Percentiles rank a stretch among this genome's conserved stretches.
Conservation (phyloP, 2,329 filamentous ascomycete species). For the Fusarium redolens region DNA sequence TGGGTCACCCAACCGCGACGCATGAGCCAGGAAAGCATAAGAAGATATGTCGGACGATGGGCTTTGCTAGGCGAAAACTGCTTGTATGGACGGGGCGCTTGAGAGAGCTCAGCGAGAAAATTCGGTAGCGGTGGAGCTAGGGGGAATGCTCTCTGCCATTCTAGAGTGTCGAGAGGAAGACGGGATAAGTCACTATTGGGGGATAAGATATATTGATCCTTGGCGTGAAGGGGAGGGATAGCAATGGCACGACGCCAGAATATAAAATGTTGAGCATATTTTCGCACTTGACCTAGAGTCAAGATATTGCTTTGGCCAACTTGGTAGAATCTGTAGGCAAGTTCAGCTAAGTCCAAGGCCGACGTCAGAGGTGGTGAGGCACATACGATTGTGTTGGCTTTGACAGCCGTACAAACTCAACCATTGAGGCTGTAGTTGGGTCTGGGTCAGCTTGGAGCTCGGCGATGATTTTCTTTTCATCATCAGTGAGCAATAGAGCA, state of each 20-base stretch:
- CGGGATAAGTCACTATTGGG: conserved; percentile 85
- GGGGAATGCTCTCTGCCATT: conserved; percentile 84
- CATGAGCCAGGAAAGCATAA: conserved; percentile 93
- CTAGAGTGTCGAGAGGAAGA: conserved; percentile 74
- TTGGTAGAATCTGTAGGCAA: conserved; percentile 67
- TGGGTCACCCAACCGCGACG: conserved; percentile 94
- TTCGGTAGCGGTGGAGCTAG: conserved; percentile 85
- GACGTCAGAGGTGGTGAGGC: neutral
- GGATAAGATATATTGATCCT: conserved; percentile 91
- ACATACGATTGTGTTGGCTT: conserved; percentile 73
- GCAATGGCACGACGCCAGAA: conserved; percentile 95
- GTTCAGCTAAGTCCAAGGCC: neutral
- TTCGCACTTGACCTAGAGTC: conserved; percentile 82
- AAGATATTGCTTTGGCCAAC: conserved; percentile 78
- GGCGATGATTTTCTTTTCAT: conserved; percentile 78
- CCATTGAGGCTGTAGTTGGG: conserved; percentile 79
- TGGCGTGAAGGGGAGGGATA: conserved; percentile 88
- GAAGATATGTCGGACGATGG: conserved; percentile 87
- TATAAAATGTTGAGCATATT: conserved; percentile 91
- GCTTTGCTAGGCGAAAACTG: conserved; percentile 86
- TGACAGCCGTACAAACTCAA: conserved; percentile 83
- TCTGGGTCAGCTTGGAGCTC: conserved; percentile 83
- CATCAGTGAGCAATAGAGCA: conserved; percentile 84
- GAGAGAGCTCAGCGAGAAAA: conserved; percentile 86
- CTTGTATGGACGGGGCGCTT: conserved; percentile 84